Percentiles rank a stretch among this genome's conserved stretches.
These are phyloP conservation scores for Gymnopus androsaceus DNA, from an alignment of 1,284 basidiomycete species.

Conservation along the genomic window DNA sequence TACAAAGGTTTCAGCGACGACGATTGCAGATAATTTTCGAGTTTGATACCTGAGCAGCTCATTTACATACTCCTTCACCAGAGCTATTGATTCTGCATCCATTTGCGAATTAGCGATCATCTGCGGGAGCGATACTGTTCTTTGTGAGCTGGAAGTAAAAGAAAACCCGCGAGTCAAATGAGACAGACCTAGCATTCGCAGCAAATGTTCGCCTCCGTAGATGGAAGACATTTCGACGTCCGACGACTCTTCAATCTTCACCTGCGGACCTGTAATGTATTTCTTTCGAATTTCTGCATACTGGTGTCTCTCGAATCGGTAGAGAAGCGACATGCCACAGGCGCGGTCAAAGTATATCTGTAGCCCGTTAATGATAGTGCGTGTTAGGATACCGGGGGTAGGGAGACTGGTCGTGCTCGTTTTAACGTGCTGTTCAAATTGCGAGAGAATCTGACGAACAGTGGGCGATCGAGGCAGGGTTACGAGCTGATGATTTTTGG, in stretches of 20 bases:
- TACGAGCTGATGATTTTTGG: slow-evolving; percentile 92
- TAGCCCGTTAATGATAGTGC: slow-evolving; percentile 88
- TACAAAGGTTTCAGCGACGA: slow-evolving; percentile 9
- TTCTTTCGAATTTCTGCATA: slow-evolving; percentile 82
- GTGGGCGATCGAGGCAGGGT: slow-evolving; percentile 82
- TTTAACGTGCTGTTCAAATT: slow-evolving; percentile 73
- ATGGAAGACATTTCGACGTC: slow-evolving; percentile 88
- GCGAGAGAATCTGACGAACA: slow-evolving; percentile 77
- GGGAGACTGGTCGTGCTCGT: slow-evolving; percentile 61
- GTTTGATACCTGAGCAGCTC: slow-evolving; percentile 81
- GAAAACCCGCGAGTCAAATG: not conserved
- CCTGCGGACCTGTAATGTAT: slow-evolving; percentile 73
- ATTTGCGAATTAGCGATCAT: slow-evolving; percentile 92
- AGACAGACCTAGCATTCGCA: slow-evolving; percentile 86
- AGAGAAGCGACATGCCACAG: slow-evolving; percentile 88
- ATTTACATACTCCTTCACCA: slow-evolving; percentile 89
- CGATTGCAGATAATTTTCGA: not conserved
- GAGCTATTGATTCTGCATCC: slow-evolving; percentile 82
- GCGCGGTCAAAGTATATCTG: slow-evolving; percentile 93
- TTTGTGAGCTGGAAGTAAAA: slow-evolving; percentile 26
- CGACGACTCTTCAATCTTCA: slow-evolving; percentile 53
- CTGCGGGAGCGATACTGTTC: slow-evolving; percentile 71
- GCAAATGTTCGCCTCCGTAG: slow-evolving; percentile 93
- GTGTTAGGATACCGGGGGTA: slow-evolving; percentile 61
- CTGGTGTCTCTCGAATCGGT: slow-evolving; percentile 92